Evolutionary conservation across 169 alveolate species (phyloP), one percentile per base, ranked within the genome.

Genomic region (Eimeria mitis): DNA sequence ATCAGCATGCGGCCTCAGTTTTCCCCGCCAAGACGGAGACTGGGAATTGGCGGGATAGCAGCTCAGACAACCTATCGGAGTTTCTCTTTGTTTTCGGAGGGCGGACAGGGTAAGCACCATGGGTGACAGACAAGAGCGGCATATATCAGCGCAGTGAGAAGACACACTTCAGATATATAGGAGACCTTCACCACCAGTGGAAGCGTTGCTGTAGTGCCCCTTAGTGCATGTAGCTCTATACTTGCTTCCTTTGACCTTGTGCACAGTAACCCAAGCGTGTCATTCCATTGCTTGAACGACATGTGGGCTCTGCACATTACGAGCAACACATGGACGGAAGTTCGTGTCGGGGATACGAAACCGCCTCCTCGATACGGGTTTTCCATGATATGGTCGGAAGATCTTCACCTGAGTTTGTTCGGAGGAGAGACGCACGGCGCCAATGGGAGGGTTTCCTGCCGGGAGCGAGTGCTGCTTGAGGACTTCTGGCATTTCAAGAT

Each of bases 311-410:
- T 97, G 89, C 97, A 97, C 83, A 89, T 98, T 56, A 96, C 97
- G 71, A 47, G 91, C 73, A 97, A 97, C 92, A 97, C 98, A 79
- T 98, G 99, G 99, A 63, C 79, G 23, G 83, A 71, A 61, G 95
- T 97, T 40, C 98, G 96, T 87, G 98, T 98, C 49, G 98, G 98
- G 89, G 97, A 97, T 49, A 79, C 98, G 28, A 95, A 91, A 31
- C 99, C 99, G 21, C 95, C 96, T 44, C 99, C 99, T 6, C 97
- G 99, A 54, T 98, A 97, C 95, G 99, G 99, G 9, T 97, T 98
- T 78, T 97, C 97, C 89, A 96, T 97, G 63, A 95, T 97, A 21
- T 98, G 99, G 99, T 97, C 99, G 7, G 98, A 97, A 71, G 98
- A 98, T 28, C 97, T 97, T 85, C 97, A 98, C 13, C 68, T 98